Conservation (phyloP, 495 filamentous ascomycete genomes). For the Aspergillus funiculosus region DNA sequence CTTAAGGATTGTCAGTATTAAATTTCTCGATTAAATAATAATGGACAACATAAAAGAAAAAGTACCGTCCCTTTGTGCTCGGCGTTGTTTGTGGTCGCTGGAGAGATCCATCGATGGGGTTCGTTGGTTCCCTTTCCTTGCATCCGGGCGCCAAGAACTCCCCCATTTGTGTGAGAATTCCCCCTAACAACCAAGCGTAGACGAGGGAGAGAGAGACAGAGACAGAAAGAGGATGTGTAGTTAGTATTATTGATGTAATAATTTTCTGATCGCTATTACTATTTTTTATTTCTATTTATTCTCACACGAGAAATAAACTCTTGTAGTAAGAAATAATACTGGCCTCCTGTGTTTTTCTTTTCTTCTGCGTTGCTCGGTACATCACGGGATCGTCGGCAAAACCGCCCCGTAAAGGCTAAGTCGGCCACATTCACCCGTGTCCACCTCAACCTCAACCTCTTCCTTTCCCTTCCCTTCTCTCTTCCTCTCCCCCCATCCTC, state of each 20-base stretch:
- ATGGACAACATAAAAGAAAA: no score
- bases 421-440: conserved; percentile 30
- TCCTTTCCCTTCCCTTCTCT: conserved; percentile 39
- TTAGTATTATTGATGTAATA: neutral
- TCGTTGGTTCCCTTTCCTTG: conserved; percentile 20
- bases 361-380: conserved; percentile 31
- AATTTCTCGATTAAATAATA: no score
- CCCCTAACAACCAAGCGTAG: conserved; percentile 16
- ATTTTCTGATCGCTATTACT: no score
- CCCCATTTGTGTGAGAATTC: conserved; percentile 36
- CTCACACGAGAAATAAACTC: no score
- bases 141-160: conserved; percentile 36
- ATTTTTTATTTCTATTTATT: no score
- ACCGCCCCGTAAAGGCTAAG: conserved; percentile 47
- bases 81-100: neutral
- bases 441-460: conserved; percentile 41
- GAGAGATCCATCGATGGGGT: no score
- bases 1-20: no score
- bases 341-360: conserved; percentile 1
- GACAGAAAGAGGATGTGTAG: no score
- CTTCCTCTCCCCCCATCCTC: conserved; percentile 30
- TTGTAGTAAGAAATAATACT: no score
- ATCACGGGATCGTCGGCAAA: conserved; percentile 49
- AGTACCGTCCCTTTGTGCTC: no score
- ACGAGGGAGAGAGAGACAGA: no score